Evolutionary conservation across 345 rosid species (phyloP), one percentile per base, ranked within the genome.

Genomic region (Sonneratia alba): DNA sequence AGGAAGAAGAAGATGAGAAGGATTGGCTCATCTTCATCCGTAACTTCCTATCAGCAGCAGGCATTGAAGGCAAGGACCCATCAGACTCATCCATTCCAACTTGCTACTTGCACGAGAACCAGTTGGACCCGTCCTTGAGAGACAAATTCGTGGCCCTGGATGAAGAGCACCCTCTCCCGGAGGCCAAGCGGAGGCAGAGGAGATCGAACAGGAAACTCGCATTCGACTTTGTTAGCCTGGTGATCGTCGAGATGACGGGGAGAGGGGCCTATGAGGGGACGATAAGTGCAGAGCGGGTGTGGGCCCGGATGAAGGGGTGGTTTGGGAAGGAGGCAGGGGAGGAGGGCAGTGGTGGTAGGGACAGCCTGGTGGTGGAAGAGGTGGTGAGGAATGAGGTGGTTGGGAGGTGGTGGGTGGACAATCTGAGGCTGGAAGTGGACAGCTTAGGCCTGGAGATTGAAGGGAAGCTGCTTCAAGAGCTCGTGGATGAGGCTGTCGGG

Each of bases 51-150:
- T 80, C 83, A 67, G 80, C 78, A 0, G 89, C 91, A 48, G 93
- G 90, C 71, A 80, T 88, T 34, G 83, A 83, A 36, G 73, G 77
- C 32, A 79, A 85, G 56, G 63, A 74, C 75, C 80, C 66, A 67
- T 67, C 72, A 9, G 79, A 82, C 51, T 70, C 88, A 62, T 72
- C 81, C 75, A 72, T 78, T 70, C 71, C 76, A 22, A 77, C 77
- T 75, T 87, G 92, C 93, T 87, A 90, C 81, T 90, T 94, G 37
- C 85, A 85, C 18, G 89, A 86, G 66, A 86, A 87, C 69, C 97
- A 92, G 14, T 76, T 95, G 61, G 98, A 91, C 56, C 97, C 96
- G 37, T 80, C 82, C 68, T 40, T 92, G 80, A 87, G 89, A 79
- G 86, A 87, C 69, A 83, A 77, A 72, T 81, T 81, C 71, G 78